Evolutionary conservation across 2,329 filamentous ascomycete species (phyloP).

Genomic region (Cryphonectria naterciae): DNA sequence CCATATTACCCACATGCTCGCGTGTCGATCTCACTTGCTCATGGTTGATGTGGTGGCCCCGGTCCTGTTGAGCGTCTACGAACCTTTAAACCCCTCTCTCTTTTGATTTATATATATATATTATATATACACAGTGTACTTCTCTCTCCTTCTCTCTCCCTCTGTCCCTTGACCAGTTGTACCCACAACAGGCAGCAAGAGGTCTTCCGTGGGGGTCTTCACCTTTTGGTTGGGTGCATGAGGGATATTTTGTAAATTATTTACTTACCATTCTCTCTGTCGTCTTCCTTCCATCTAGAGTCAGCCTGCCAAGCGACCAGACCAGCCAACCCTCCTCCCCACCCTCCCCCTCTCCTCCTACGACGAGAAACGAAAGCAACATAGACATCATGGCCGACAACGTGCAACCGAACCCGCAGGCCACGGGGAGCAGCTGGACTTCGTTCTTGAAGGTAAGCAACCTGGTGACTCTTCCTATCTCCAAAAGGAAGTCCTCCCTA

Average conservation of each 20-base stretch:
- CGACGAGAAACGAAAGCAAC: background rate
- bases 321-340: no score
- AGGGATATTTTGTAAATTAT: background rate
- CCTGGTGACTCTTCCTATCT: background rate
- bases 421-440: slow-evolving; percentile 51
- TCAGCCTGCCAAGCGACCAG: no score
- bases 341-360: background rate
- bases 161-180: background rate
- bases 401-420: slow-evolving; percentile 39
- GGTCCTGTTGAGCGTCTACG: slow-evolving; percentile 16
- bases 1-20: slow-evolving; percentile 17
- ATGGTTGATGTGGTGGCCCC: slow-evolving; percentile 11
- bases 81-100: slow-evolving; percentile 3
- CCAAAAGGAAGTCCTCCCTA: background rate
- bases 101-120: background rate
- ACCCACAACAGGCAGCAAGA: background rate
- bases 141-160: no score
- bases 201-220: background rate
- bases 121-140: no score
- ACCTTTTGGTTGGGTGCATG: background rate
- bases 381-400: slow-evolving; percentile 24
- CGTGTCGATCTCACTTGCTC: slow-evolving; percentile 23
- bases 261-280: background rate
- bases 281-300: background rate
- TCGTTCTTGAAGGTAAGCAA: slow-evolving; percentile 54